Conservation (phyloP, 1,284 basidiomycete species). For the Boletellus deceptivus region DNA sequence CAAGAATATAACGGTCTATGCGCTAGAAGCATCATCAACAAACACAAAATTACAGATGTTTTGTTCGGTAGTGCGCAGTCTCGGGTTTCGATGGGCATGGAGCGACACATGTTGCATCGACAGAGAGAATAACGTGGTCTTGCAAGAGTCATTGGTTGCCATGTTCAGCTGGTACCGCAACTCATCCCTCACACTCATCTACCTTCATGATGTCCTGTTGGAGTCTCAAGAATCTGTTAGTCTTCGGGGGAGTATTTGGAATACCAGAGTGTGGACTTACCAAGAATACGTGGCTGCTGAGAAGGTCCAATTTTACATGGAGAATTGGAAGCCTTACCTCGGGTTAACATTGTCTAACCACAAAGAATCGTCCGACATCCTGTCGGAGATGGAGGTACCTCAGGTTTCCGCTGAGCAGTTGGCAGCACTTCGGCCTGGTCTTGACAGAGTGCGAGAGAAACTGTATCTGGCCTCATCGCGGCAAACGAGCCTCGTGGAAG, state of each 20-base stretch:
- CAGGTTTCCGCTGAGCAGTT: neutral
- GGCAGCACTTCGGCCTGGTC: slow-evolving; percentile 3
- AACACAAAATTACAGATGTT: neutral
- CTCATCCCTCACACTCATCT: neutral
- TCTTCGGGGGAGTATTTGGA: slow-evolving; percentile 11
- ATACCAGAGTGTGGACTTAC: slow-evolving; percentile 11
- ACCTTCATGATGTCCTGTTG: slow-evolving; percentile 9
- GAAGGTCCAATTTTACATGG: neutral
- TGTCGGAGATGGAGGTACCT: slow-evolving; percentile 4
- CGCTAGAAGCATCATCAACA: neutral
- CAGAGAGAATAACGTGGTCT: neutral
- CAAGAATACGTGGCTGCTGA: slow-evolving; percentile 11
- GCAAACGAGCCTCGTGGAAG: neutral
- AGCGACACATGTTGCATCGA: neutral
- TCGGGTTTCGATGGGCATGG: neutral
- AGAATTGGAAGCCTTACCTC: slow-evolving; percentile 5
- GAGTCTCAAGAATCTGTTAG: neutral
- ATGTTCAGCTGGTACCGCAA: neutral
- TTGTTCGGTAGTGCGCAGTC: neutral
- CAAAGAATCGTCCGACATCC: neutral
- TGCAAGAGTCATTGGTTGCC: neutral
- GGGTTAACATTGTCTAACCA: neutral
- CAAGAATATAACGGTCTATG: neutral
- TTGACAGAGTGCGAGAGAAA: slow-evolving; percentile 8
- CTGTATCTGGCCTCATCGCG: slow-evolving; percentile 5